Evolutionary conservation across 2,329 filamentous ascomycete species (phyloP), one percentile per base, ranked within the genome.

Genomic region (Talaromyces sp.): DNA sequence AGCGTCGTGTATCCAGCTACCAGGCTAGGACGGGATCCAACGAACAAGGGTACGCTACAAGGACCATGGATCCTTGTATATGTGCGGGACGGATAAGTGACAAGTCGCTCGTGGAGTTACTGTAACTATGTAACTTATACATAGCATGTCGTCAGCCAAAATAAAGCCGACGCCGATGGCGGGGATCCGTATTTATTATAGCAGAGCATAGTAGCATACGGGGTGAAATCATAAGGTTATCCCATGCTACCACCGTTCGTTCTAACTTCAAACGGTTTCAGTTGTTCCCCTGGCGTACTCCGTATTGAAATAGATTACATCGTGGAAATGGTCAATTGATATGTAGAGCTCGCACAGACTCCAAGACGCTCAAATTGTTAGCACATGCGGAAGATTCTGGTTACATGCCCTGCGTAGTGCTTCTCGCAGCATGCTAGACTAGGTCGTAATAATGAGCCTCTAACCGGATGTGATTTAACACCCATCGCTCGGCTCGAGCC

Each of bases 281-380:
- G 31, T 37, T 37, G 11, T 37, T 56, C 52, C 31, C 33, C 33
- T 39, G 49, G 27, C 24, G 24, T 50, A 6, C 31, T 19, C n/a
- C 16, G 27, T 35, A 33, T 27, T n/a, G n/a, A 22, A 56, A 24
- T 37, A 54, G 50, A 56, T 56, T 56, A 56, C 33, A 33, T 54
- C 27, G 50, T 22, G 50, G 31, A 10, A 35, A 37, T 22, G 50
- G 24, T 52, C 49, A 31, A 52, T 52, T 37, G 52, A 56, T 39
- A 39, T 39, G n/a, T 37, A 37, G n/a, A 37, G 31, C 50, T 56
- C 52, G 33, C 52, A 56, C 52, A 56, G 52, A 56, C 52, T 56
- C 50, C 13, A 22, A n/a, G 50, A 54, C 50, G 50, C 50, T 54
- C 35, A 3, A 22, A 22, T 37, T 16, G 50, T 37, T 22, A 56